phyloP scores from a whole-genome alignment of 1,284 basidiomycete species.

The Moesziomyces globuligerus region DNA sequence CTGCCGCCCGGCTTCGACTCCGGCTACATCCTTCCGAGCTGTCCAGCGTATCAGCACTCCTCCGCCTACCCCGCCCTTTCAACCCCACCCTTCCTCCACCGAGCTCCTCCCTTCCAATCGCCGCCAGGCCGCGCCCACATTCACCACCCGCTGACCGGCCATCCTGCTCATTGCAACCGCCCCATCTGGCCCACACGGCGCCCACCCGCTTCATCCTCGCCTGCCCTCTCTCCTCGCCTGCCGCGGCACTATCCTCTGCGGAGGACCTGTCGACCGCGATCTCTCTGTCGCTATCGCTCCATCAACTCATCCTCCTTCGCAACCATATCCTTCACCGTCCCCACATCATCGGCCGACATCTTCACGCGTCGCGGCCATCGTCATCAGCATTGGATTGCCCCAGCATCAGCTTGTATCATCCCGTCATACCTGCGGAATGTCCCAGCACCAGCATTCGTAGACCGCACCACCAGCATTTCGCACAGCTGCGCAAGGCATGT shows the following conservation, averaged over 20 bases:
- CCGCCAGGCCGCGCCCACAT: not conserved
- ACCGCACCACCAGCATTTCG: not conserved
- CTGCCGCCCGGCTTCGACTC: not conserved
- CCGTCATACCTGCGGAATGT: not conserved
- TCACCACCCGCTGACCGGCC: too few species aligned
- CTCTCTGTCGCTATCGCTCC: too few species aligned
- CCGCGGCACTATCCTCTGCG: not conserved
- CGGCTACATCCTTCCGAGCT: not conserved
- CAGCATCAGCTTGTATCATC: not conserved
- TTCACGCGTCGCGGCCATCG: not conserved
- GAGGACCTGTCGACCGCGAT: too few species aligned
- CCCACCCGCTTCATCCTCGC: not conserved
- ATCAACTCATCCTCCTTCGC: too few species aligned
- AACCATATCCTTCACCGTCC: too few species aligned
- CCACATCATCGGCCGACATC: not conserved
- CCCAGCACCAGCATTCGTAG: not conserved
- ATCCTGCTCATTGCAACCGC: too few species aligned
- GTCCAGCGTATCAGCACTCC: not conserved
- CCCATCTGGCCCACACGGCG: not conserved
- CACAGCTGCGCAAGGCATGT: not conserved
- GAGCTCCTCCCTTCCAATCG: not conserved
- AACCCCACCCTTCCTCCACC: slow-evolving; percentile 1
- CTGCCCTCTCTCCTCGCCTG: too few species aligned
- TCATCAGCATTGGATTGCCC: not conserved
- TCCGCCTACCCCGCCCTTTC: not conserved